Percentiles rank a stretch among this genome's conserved stretches.
Conservation (phyloP, 2,329 filamentous ascomycete genomes). For the Sordariomycetes sp. region DNA sequence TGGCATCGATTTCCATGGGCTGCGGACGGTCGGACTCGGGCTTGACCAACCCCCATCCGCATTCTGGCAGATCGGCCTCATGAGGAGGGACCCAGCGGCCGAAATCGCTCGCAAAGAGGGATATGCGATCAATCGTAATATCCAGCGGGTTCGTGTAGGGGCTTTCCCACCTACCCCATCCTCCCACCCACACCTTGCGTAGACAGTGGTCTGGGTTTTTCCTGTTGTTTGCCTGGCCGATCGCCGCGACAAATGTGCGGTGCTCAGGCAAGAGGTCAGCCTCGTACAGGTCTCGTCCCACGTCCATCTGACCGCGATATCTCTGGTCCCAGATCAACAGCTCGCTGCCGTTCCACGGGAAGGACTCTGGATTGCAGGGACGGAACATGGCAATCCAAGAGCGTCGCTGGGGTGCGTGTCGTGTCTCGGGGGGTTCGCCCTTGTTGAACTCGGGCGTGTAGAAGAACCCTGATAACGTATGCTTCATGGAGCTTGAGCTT, state of each 20-base stretch:
- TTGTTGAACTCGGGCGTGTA: too few relatives aligned
- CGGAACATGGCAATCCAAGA: slow-evolving; percentile 45
- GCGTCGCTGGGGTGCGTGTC: slow-evolving; percentile 27
- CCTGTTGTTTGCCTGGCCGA: slow-evolving; percentile 17
- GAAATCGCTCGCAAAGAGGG: slow-evolving; percentile 19
- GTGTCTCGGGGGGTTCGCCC: too few relatives aligned
- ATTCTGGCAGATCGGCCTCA: slow-evolving; percentile 13
- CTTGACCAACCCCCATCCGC: slow-evolving; percentile 28
- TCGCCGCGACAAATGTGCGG: slow-evolving; percentile 27
- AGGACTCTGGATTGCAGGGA: slow-evolving; percentile 25
- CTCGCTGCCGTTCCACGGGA: slow-evolving; percentile 26
- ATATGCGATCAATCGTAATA: slow-evolving; percentile 27
- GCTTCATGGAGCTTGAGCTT: slow-evolving; percentile 5
- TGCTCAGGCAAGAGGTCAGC: slow-evolving; percentile 35
- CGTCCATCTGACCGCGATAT: slow-evolving; percentile 14
- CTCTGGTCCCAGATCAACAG: slow-evolving; percentile 45
- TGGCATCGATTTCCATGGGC: slow-evolving; percentile 10
- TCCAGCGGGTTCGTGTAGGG: slow-evolving; percentile 26
- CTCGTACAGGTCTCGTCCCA: slow-evolving; percentile 11
- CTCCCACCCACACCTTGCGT: slow-evolving; percentile 35
- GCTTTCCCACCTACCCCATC: slow-evolving; percentile 13
- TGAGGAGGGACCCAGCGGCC: slow-evolving; percentile 25
- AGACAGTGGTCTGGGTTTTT: slow-evolving; percentile 25
- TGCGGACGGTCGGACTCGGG: slow-evolving; percentile 5
- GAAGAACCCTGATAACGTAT: slow-evolving; percentile 32